Base-by-base conservation (phyloP, 148 eudicot species). In the Rhododendron vialii region DNA sequence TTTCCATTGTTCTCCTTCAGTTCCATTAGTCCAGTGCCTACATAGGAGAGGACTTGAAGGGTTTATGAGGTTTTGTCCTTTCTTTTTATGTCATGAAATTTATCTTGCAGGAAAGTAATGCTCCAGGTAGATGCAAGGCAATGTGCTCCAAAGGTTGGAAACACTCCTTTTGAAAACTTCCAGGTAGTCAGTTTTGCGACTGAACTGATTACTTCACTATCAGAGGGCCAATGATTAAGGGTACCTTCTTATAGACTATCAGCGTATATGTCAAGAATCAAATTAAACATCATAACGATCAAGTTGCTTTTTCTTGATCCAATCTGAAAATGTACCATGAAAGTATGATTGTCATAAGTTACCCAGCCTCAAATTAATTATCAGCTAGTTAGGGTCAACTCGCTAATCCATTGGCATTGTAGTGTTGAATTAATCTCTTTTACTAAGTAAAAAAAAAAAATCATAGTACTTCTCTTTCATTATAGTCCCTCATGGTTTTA, bases 81-180 rank as follows among this genome's bases (percentile, higher is more conserved):
- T 2, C 20, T 9, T 82, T 82, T 81, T 30, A 17, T 4, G 24
- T 43, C 15, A 33, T 13, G 47, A 82, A 43, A 57, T 53, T 57
- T 82, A n/a, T 17, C 24, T 30, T 92, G 89, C 95, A 96, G 99
- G 88, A 96, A 94, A 92, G 93, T 96, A 88, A 95, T 96, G 99
- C 98, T 96, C 63, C 93, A 95, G 43, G 98, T 96, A 48, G 98
- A 95, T 93, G 95, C 98, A 88, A 94, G 91, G 90, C 99, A 95
- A 88, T 98, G 99, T 82, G 91, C 96, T 87, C 95, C 98, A 15
- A 94, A 94, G 91, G 99, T 94, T 87, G 99, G 99, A 76, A 94
- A 93, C 88, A 92, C 96, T 88, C 92, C 99, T 63, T 90, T 96
- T 85, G 99, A 95, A 90, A 93, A 92, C 88, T 92, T 96, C 86